These are phyloP conservation scores for Telopea speciosissima DNA, from an alignment of 177 flowering plant species.

Conservation along the genomic window DNA sequence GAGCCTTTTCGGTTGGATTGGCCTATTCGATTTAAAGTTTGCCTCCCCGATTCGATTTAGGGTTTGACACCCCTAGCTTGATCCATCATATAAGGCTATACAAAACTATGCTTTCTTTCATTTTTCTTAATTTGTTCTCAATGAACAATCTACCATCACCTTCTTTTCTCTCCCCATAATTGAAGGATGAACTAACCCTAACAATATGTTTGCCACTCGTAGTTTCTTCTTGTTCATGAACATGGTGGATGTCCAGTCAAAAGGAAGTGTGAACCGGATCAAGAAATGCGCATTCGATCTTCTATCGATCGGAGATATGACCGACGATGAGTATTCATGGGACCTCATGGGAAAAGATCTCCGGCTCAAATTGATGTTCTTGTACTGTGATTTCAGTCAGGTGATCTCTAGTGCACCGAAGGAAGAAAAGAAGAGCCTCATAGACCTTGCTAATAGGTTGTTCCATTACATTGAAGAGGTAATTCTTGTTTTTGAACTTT, in stretches of 20 bases:
- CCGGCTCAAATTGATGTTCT: constrained; percentile 22
- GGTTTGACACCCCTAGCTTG: too few species aligned
- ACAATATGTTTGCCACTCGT: too few species aligned
- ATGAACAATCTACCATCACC: too few species aligned
- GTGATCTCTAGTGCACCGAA: constrained; percentile 18
- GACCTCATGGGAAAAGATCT: constrained; percentile 23
- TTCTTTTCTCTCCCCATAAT: too few species aligned
- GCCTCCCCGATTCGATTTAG: too few species aligned
- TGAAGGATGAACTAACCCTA: too few species aligned
- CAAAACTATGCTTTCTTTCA: too few species aligned
- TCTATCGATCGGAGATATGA: constrained; percentile 19
- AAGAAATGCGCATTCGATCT: constrained; percentile 25
- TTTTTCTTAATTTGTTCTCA: too few species aligned
- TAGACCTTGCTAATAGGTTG: constrained; percentile 22
- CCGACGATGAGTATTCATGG: constrained; percentile 26
- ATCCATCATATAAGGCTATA: too few species aligned
- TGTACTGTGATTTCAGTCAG: constrained; percentile 25
- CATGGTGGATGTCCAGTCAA: constrained; percentile 11
- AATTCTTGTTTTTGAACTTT: neutral
- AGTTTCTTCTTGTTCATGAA: neutral
- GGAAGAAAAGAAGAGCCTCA: constrained; percentile 20
- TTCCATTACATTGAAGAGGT: constrained; percentile 29
- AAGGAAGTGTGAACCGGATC: constrained; percentile 21
- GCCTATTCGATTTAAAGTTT: too few species aligned
- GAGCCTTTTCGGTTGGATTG: too few species aligned